Evolutionary conservation across 2,329 filamentous ascomycete genomes (phyloP).

Genomic region (Phaeosphaeria sp.): DNA sequence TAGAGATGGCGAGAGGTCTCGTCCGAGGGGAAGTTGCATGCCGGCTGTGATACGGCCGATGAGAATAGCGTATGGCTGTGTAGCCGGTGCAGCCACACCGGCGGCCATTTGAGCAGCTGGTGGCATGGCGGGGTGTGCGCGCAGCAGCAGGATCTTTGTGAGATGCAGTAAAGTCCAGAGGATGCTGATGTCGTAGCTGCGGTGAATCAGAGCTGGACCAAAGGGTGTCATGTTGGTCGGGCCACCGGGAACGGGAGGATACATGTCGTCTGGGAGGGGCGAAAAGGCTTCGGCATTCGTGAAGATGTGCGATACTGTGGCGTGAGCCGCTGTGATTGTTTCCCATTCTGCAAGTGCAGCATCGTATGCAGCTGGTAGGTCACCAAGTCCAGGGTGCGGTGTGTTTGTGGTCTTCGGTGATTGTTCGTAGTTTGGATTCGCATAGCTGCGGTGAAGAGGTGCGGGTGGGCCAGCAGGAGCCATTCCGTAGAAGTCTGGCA

Average conservation of each 20-base stretch:
- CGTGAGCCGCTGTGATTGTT: slow-evolving; percentile 73
- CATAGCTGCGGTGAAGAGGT: slow-evolving; percentile 54
- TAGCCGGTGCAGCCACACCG: slow-evolving; percentile 75
- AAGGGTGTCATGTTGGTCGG: slow-evolving; percentile 70
- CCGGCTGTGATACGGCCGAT: slow-evolving; percentile 85
- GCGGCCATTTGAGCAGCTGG: slow-evolving; percentile 88
- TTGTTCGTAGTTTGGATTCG: slow-evolving; percentile 29
- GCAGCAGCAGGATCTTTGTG: slow-evolving; percentile 80
- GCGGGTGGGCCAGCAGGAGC: slow-evolving; percentile 51
- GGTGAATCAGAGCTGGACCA: slow-evolving; percentile 79
- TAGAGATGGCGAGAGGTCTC: slow-evolving; percentile 73
- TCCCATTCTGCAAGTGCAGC: slow-evolving; percentile 82
- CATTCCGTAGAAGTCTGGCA: slow-evolving; percentile 62
- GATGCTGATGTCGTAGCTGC: slow-evolving; percentile 84
- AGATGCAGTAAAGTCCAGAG: slow-evolving; percentile 90
- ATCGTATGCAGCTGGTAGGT: slow-evolving; percentile 70
- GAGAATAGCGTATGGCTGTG: slow-evolving; percentile 72
- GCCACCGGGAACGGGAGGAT: slow-evolving; percentile 57
- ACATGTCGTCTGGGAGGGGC: slow-evolving; percentile 73
- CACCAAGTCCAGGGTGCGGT: slow-evolving; percentile 42
- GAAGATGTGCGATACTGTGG: slow-evolving; percentile 62
- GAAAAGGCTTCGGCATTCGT: slow-evolving; percentile 78
- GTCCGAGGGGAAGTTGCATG: slow-evolving; percentile 52
- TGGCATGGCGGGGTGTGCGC: slow-evolving; percentile 88
- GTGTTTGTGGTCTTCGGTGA: slow-evolving; percentile 22